Conservation (phyloP, 129 eudicot genomes). For the Helichrysum umbraculigerum region DNA sequence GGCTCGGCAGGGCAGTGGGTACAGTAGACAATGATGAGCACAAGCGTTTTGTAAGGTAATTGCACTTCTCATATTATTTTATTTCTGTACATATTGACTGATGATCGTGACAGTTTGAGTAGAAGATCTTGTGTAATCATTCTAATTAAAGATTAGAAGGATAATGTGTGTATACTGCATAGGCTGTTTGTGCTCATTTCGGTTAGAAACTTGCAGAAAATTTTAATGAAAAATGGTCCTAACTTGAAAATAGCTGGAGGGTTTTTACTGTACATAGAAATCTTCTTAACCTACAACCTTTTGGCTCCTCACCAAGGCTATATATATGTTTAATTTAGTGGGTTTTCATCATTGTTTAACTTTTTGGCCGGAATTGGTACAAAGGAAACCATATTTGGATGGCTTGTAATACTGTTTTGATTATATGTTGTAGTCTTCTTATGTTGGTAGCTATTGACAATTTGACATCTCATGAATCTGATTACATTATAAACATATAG, state of each 20-base stretch:
- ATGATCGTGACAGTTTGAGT: neutral
- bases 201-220: neutral
- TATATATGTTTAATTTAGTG: neutral
- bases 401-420: neutral
- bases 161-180: neutral
- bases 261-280: neutral
- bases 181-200: neutral
- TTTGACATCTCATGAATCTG: neutral
- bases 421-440: neutral
- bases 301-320: neutral
- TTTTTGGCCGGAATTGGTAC: neutral
- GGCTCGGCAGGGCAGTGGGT: conserved; percentile 54
- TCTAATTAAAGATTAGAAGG: neutral
- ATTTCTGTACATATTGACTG: neutral
- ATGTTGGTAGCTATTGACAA: neutral
- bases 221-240: neutral
- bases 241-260: neutral
- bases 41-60: conserved; percentile 76
- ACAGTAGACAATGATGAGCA: conserved; percentile 68
- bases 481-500: neutral
- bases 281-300: neutral
- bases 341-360: neutral
- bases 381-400: neutral
- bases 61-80: neutral
- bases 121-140: neutral